Conservation (phyloP, 805 yeast species). For the Barnettozyma vustinii region DNA sequence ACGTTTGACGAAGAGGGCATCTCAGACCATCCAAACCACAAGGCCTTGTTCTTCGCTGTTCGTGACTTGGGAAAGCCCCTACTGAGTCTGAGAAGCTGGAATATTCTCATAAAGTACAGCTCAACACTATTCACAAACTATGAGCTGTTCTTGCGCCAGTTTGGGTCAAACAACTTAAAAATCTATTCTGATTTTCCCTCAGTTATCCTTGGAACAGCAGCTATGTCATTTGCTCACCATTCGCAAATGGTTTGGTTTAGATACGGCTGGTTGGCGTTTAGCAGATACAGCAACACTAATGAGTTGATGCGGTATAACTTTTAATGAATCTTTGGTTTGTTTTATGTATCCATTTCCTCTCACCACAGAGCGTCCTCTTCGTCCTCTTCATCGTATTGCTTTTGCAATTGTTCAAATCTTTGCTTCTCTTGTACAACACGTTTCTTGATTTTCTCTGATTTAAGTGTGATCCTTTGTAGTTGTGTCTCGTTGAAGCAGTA, state of each 20-base stretch:
- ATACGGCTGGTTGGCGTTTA: slow-evolving; percentile 75
- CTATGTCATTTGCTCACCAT: slow-evolving; percentile 78
- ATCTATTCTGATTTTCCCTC: slow-evolving; percentile 30
- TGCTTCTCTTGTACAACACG: slow-evolving; percentile 8
- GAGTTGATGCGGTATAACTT: slow-evolving; percentile 38
- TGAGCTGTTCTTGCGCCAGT: background rate
- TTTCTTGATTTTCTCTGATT: background rate
- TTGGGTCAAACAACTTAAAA: slow-evolving; percentile 21
- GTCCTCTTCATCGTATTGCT: slow-evolving; percentile 27
- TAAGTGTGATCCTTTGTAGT: background rate
- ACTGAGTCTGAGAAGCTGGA: slow-evolving; percentile 30
- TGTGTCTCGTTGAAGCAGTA: slow-evolving; percentile 6
- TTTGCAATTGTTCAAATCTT: slow-evolving; percentile 20
- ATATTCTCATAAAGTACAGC: slow-evolving; percentile 41
- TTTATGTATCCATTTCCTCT: background rate
- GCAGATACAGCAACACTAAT: slow-evolving; percentile 75
- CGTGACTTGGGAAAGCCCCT: slow-evolving; percentile 14
- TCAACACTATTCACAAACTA: slow-evolving; percentile 27
- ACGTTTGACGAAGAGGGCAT: slow-evolving; percentile 85
- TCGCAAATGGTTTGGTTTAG: slow-evolving; percentile 96
- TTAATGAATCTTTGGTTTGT: background rate
- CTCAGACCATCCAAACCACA: slow-evolving; percentile 86
- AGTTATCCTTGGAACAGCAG: slow-evolving; percentile 39
- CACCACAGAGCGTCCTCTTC: slow-evolving; percentile 28
- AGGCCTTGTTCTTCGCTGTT: slow-evolving; percentile 48